A percentile compares a stretch with the other conserved stretches of the same genome.
Evolutionary conservation across 176 grass and related monocot species (phyloP).

Genomic region (Carex littledalei): DNA sequence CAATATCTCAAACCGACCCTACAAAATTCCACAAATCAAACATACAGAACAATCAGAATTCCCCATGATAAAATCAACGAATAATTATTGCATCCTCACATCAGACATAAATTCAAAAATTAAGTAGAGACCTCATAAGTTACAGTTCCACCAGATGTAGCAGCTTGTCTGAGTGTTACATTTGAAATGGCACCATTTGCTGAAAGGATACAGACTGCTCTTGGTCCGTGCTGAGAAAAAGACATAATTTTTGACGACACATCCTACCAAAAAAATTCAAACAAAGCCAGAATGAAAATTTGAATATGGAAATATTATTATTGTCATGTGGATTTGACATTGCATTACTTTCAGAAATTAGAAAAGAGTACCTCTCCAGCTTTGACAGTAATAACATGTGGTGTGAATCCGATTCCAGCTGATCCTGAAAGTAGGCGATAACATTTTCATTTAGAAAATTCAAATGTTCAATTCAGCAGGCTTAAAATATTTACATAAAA

Average conservation of each 20-base stretch:
- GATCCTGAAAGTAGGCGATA: conserved; percentile 45
- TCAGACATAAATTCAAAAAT: neutral
- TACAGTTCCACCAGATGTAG: conserved; percentile 96
- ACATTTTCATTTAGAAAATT: neutral
- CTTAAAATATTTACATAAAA: neutral
- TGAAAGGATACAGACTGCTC: conserved; percentile 84
- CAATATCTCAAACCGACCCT: conserved; percentile 95
- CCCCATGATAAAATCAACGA: neutral
- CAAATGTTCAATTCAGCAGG: neutral
- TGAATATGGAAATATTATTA: conserved; percentile 2
- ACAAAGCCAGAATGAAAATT: neutral
- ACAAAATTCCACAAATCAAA: conserved; percentile 10
- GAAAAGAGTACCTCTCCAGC: conserved; percentile 73
- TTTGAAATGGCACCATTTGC: conserved; percentile 98
- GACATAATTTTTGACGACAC: conserved; percentile 90
- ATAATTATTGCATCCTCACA: neutral
- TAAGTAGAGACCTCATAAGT: conserved; percentile 88
- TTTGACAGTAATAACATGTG: conserved; percentile 90
- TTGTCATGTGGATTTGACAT: neutral
- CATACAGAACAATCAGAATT: neutral
- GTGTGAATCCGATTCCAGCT: conserved; percentile 78
- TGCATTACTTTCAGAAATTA: conserved; percentile 23
- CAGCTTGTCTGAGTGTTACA: conserved; percentile 87
- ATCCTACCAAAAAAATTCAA: conserved; percentile 54
- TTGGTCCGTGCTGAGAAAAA: conserved; percentile 80